Evolutionary conservation across 805 yeast species (phyloP), one percentile per base, ranked within the genome.

Genomic region (Pichia phayaonensis): DNA sequence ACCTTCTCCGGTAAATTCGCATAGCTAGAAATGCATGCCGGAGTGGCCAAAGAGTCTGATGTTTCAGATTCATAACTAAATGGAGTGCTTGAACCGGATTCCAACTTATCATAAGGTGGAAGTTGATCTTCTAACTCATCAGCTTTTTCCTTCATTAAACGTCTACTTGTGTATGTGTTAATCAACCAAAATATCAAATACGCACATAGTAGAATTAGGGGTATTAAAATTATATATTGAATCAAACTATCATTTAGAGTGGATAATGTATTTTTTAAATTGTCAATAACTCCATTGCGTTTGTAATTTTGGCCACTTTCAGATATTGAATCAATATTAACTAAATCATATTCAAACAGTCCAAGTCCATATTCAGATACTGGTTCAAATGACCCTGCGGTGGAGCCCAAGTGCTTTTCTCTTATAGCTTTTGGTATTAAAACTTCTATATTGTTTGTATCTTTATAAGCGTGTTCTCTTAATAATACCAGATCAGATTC

Each of bases 401-500:
- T 34, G 16, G 38, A 34, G 11, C 38, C 38, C 8, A 59, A 59
- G 13, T 55, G 44, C 2, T 58, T 57, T 13, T 56, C 58, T 24
- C 64, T 34, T 34, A 34, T n/a, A 34, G 20, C 1, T 34, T 34
- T 60, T 2, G 67, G 63, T 22, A 67, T 48, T 10, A 67, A 67
- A 26, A 65, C 42, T 44, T 58, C 56, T 27, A 45, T 51, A 36
- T 60, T 50, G 39, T 58, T 53, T 3, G 61, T 42, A 45, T 63
- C 67, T 34, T 61, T 61, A 50, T 55, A 68, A 11, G 63, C 49
- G 48, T 68, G 72, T 53, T 68, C 72, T 47, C 70, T 59, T 20
- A 68, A 45, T 15, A 68, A 58, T 7, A 67, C 63, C 0, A 66
- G 49, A 48, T 68, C 71, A 53, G 61, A 58, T 20, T 61, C 57